Evolutionary conservation across 805 yeast genomes (phyloP).

Genomic region (Kodamaea hsintzibuensis): DNA sequence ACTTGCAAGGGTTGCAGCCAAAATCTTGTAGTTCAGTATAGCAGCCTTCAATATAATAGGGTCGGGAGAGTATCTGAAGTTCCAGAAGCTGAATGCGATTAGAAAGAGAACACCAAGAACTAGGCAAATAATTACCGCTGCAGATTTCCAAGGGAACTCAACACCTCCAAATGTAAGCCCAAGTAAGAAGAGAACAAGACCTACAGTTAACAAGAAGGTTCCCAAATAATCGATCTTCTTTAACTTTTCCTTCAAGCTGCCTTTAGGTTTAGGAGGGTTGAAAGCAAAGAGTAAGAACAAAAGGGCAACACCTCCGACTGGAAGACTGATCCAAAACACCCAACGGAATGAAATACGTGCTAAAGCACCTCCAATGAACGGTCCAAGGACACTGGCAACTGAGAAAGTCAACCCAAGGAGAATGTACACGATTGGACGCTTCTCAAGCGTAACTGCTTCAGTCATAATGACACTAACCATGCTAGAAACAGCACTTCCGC

Average conservation of each 20-base stretch:
- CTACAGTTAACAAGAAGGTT: conserved; percentile 40
- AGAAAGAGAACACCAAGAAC: conserved; percentile 44
- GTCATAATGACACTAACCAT: no score
- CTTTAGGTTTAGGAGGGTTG: conserved; percentile 47
- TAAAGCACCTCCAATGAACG: no score
- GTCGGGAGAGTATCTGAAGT: conserved; percentile 37
- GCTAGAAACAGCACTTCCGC: no score
- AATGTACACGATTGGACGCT: no score
- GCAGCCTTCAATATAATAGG: conserved; percentile 38
- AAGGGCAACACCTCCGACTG: conserved; percentile 58
- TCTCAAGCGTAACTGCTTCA: no score
- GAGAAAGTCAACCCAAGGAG: no score
- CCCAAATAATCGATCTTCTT: conserved; percentile 51
- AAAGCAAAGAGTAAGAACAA: conserved; percentile 39
- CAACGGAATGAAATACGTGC: no score
- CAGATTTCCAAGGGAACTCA: conserved; percentile 53
- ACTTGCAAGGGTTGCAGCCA: no score
- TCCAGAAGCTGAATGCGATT: conserved; percentile 38
- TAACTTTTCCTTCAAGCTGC: conserved; percentile 41
- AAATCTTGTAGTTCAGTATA: no score
- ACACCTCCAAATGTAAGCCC: conserved; percentile 58
- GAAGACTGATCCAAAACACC: conserved; percentile 30
- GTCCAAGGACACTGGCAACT: no score
- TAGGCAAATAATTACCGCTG: conserved; percentile 50
- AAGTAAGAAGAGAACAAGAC: conserved; percentile 44